Conservation (phyloP, 805 yeast species). For the Candida saitoana region DNA sequence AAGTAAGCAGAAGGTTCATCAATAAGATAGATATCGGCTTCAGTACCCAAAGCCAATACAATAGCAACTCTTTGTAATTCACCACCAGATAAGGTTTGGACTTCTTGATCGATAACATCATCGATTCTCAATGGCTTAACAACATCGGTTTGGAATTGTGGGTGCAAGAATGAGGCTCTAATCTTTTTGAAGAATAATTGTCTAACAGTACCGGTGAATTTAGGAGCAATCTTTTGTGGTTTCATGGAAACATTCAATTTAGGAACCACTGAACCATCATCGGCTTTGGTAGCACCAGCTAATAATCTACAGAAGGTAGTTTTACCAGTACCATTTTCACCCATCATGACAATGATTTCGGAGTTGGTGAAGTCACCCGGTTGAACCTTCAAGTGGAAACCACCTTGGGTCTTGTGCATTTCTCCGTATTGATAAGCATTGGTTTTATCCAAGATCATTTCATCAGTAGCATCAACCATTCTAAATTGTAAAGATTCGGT, state of each 20-base stretch:
- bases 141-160: slow-evolving; percentile 98
- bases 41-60: slow-evolving; percentile 87
- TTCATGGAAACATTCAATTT: slow-evolving; percentile 93
- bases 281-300: slow-evolving; percentile 91
- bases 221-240: slow-evolving; percentile 99
- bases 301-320: slow-evolving; percentile 93
- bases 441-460: slow-evolving; percentile 69
- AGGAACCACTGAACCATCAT: slow-evolving; percentile 74
- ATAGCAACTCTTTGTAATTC: slow-evolving; percentile 99
- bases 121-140: slow-evolving; percentile 92
- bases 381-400: slow-evolving; percentile 78
- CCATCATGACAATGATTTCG: slow-evolving; percentile 98
- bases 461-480: slow-evolving; percentile 84
- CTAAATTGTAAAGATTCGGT: slow-evolving; percentile 92
- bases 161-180: slow-evolving; percentile 87
- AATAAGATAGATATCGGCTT: slow-evolving; percentile 93
- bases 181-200: slow-evolving; percentile 96
- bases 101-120: slow-evolving; percentile 95
- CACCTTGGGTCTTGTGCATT: slow-evolving; percentile 93
- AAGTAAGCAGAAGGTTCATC: slow-evolving; percentile 99
- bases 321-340: slow-evolving; percentile 99
- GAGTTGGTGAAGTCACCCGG: slow-evolving; percentile 92
- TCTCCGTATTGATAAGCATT: slow-evolving; percentile 73
- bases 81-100: slow-evolving; percentile 97
- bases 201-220: slow-evolving; percentile 97